These are phyloP conservation scores for Shiraia bambusicola DNA, from an alignment of 2,329 filamentous ascomycete species.

Conservation along the genomic window DNA sequence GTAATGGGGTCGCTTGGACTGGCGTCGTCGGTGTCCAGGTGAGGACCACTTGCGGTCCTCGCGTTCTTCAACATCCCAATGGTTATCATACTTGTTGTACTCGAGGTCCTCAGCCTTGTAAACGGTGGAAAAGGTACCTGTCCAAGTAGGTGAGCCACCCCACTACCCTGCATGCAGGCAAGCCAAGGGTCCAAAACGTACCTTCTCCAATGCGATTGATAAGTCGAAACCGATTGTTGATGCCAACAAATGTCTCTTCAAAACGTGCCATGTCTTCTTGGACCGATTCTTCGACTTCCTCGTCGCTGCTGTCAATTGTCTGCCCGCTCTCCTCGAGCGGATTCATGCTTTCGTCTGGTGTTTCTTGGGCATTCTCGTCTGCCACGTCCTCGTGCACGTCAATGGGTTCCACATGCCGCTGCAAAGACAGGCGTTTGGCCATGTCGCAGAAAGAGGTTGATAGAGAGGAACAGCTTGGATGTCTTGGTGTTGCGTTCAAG, in stretches of 20 bases:
- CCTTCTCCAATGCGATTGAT: conserved; percentile 98
- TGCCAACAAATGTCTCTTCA: conserved; percentile 77
- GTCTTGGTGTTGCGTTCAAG: neutral
- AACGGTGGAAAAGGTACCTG: conserved; percentile 96
- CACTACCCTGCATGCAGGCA: conserved; percentile 27
- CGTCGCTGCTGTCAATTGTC: conserved; percentile 50
- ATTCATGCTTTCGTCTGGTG: conserved; percentile 52
- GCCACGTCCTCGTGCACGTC: conserved; percentile 31
- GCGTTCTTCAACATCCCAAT: conserved; percentile 76
- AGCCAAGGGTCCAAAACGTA: conserved; percentile 44
- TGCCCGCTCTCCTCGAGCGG: conserved; percentile 54
- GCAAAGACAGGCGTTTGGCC: conserved; percentile 34
- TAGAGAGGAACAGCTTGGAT: conserved; percentile 1
- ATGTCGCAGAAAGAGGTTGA: conserved; percentile 19
- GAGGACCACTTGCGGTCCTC: conserved; percentile 66
- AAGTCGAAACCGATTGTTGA: conserved; percentile 79
- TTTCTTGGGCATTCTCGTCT: conserved; percentile 44
- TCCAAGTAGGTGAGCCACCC: conserved; percentile 25
- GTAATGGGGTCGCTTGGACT: conserved; percentile 62
- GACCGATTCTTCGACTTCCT: conserved; percentile 68
- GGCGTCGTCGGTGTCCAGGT: conserved; percentile 61
- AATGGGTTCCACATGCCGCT: conserved; percentile 30
- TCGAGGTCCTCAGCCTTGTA: conserved; percentile 96
- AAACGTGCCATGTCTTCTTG: conserved; percentile 86
- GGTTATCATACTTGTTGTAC: conserved; percentile 80